These are phyloP conservation scores for Tritrichomonas musculus DNA, from an alignment of 208 protist species.

Conservation along the genomic window DNA sequence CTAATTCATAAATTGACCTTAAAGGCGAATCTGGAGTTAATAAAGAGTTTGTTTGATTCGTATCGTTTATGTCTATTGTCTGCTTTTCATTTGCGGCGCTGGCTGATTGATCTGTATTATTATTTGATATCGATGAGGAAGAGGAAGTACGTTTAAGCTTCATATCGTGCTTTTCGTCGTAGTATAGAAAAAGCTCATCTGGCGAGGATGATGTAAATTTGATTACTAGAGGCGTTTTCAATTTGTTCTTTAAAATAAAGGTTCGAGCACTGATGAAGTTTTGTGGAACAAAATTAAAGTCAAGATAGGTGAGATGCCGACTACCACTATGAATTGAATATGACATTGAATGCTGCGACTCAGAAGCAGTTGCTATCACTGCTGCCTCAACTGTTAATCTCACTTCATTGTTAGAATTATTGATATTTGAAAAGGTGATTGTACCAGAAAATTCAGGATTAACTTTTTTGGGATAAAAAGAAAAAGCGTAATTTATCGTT, in stretches of 20 bases:
- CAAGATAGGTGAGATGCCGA: background rate
- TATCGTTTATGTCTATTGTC: background rate
- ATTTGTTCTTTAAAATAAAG: background rate
- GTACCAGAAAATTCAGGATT: background rate
- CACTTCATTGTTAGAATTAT: background rate
- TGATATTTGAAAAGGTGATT: background rate
- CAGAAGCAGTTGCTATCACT: background rate
- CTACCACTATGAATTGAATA: background rate
- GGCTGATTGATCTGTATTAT: background rate
- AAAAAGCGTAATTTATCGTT: background rate
- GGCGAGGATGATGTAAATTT: background rate
- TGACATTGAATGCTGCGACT: background rate
- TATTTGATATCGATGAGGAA: background rate
- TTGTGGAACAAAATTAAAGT: background rate
- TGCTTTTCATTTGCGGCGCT: background rate
- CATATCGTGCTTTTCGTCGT: background rate
- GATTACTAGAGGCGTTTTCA: background rate
- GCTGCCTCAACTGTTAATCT: background rate
- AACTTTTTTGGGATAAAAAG: constrained; percentile 3
- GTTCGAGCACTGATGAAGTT: background rate
- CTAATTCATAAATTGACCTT: background rate
- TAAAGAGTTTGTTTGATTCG: background rate
- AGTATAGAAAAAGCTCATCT: background rate
- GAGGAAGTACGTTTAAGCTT: background rate
- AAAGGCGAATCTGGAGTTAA: background rate